phyloP scores from a whole-genome alignment of 108 stramenopile genomes.

The Pseudonitzschia multiseries region DNA sequence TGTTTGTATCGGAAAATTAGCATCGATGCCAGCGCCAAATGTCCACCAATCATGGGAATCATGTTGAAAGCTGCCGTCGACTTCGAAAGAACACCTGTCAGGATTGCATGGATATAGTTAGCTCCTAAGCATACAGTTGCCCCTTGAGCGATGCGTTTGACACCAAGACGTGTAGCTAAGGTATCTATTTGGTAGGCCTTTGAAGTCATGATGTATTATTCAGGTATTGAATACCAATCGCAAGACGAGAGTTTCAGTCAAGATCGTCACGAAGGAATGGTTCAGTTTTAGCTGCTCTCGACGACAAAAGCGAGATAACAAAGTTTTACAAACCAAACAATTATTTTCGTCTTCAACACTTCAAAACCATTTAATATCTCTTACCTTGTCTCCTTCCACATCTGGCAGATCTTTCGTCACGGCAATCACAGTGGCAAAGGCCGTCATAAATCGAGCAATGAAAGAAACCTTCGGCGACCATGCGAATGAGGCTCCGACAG shows the following conservation, averaged over 20 bases:
- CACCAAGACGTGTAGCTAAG: slow-evolving; percentile 87
- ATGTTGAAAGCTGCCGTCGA: slow-evolving; percentile 68
- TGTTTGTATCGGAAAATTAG: slow-evolving; percentile 56
- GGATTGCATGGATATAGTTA: slow-evolving; percentile 90
- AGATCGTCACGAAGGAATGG: neutral
- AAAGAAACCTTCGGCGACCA: slow-evolving; percentile 95
- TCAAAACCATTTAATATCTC: neutral
- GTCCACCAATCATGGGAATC: slow-evolving; percentile 92
- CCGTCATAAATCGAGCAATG: slow-evolving; percentile 94
- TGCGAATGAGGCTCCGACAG: slow-evolving; percentile 81
- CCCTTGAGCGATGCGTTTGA: slow-evolving; percentile 79
- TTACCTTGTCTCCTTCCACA: slow-evolving; percentile 88
- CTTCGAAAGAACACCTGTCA: slow-evolving; percentile 58
- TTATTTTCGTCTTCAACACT: neutral
- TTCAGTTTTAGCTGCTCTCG: neutral
- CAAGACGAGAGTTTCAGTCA: neutral
- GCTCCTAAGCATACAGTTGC: slow-evolving; percentile 71
- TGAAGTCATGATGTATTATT: no score
- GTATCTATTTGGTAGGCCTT: slow-evolving; percentile 85
- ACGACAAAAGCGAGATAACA: neutral
- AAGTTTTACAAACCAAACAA: neutral
- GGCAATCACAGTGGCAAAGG: slow-evolving; percentile 93
- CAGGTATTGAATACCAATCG: no score
- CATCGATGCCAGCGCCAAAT: slow-evolving; percentile 63
- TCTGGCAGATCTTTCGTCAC: slow-evolving; percentile 96